Conservation (phyloP, 805 yeast species). For the Candida vartiovaarae region DNA sequence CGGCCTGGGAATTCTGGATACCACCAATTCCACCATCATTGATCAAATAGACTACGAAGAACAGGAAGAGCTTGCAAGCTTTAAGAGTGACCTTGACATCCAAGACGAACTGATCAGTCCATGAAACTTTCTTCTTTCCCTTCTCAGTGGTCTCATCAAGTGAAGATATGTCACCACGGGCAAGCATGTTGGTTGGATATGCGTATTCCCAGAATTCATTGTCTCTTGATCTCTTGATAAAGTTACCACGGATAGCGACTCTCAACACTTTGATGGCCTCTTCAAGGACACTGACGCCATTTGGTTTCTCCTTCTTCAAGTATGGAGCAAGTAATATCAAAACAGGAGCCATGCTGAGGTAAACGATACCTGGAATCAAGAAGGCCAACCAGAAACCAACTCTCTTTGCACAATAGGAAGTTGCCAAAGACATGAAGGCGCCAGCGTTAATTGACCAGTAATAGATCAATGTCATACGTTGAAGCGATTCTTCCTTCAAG, state of each 20-base stretch:
- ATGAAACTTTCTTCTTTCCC: conserved; percentile 28
- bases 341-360: conserved; percentile 43
- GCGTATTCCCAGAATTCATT: conserved; percentile 47
- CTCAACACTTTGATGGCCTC: conserved; percentile 35
- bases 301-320: conserved; percentile 23
- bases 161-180: conserved; percentile 25
- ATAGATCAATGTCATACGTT: conserved; percentile 69
- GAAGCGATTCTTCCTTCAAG: conserved; percentile 65
- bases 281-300: conserved; percentile 34
- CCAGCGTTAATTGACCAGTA: conserved; percentile 75
- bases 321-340: conserved; percentile 28
- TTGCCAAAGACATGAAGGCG: conserved; percentile 66
- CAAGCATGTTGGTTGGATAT: conserved; percentile 49
- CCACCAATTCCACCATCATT: conserved; percentile 56
- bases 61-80: conserved; percentile 68
- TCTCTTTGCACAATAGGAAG: conserved; percentile 61
- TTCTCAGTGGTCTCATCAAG: conserved; percentile 15
- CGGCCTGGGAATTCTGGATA: conserved; percentile 44
- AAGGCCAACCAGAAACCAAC: conserved; percentile 73
- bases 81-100: conserved; percentile 58
- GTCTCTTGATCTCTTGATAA: conserved; percentile 32
- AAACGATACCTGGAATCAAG: conserved; percentile 61
- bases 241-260: conserved; percentile 36
- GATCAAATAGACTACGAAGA: conserved; percentile 73
- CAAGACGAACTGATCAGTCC: conserved; percentile 69